These are phyloP conservation scores for Leucocoprinus sp. DNA, from an alignment of 768 basidiomycete genomes.

Conservation along the genomic window DNA sequence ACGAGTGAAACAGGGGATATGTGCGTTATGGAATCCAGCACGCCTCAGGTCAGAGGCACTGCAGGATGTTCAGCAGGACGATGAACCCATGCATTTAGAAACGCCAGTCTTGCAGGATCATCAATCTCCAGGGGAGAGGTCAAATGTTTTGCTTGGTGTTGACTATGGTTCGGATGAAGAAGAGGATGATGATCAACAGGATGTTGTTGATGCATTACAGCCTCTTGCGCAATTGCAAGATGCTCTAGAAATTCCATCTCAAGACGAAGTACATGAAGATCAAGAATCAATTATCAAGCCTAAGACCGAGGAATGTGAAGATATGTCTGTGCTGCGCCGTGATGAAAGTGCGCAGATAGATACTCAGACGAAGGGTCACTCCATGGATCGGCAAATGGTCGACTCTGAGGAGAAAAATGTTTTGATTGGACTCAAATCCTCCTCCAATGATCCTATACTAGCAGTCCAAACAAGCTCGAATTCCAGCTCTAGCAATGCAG, in stretches of 20 bases:
- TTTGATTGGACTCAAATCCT: constrained; percentile 38
- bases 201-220: constrained; percentile 53
- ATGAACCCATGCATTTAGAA: constrained; percentile 22
- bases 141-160: constrained; percentile 29
- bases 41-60: constrained; percentile 29
- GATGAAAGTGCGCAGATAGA: background rate
- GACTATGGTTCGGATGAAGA: constrained; percentile 65
- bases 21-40: constrained; percentile 54
- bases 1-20: constrained; percentile 57
- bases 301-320: constrained; percentile 49
- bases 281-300: constrained; percentile 15
- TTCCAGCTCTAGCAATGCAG: constrained; percentile 24
- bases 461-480: constrained; percentile 34
- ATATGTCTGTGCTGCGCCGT: constrained; percentile 27
- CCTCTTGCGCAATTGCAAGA: constrained; percentile 48
- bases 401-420: constrained; percentile 10
- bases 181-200: constrained; percentile 47
- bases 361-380: background rate
- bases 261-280: constrained; percentile 17
- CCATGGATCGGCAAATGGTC: constrained; percentile 1
- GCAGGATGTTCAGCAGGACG: constrained; percentile 22
- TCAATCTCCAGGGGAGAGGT: constrained; percentile 14
- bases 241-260: constrained; percentile 34
- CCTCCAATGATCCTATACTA: constrained; percentile 50
- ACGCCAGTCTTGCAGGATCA: constrained; percentile 12